Evolutionary conservation across 371 early-diverging fungal genomes (phyloP).

Genomic region (Actinomortierella wolfii): DNA sequence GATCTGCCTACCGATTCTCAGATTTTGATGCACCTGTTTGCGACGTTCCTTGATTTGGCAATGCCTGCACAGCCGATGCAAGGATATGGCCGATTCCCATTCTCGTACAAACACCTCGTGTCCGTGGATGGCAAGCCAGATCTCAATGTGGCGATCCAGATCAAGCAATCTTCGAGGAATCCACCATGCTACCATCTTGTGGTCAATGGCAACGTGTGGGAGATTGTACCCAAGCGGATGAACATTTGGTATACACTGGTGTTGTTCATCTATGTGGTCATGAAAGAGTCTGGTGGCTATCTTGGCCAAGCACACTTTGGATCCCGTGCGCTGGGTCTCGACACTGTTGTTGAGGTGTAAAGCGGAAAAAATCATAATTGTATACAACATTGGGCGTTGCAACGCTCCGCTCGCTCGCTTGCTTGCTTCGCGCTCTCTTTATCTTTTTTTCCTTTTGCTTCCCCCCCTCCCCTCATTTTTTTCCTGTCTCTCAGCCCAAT

Average conservation of each 20-base stretch:
- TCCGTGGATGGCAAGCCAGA: constrained; percentile 42
- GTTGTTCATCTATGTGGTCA: constrained; percentile 43
- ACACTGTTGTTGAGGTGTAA: constrained; percentile 43
- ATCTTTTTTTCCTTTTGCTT: too few species aligned
- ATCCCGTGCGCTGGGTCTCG: constrained; percentile 29
- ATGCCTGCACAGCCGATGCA: constrained; percentile 39
- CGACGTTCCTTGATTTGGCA: constrained; percentile 29
- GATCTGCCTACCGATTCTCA: constrained; percentile 42
- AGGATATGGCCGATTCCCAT: constrained; percentile 33
- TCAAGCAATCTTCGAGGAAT: constrained; percentile 36
- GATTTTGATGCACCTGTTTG: constrained; percentile 44
- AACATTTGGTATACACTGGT: constrained; percentile 47
- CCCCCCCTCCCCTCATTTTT: too few species aligned
- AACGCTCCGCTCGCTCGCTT: neutral
- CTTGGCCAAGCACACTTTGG: constrained; percentile 42
- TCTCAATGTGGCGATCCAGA: constrained; percentile 25
- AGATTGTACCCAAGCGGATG: constrained; percentile 44
- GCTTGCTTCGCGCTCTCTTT: too few species aligned
- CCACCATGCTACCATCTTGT: constrained; percentile 40
- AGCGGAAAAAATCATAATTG: constrained; percentile 9
- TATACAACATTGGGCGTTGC: constrained; percentile 6
- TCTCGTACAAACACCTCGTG: constrained; percentile 43
- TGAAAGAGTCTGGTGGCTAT: constrained; percentile 42
- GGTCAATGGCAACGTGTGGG: constrained; percentile 40
- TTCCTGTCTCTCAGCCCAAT: neutral